Conservation (phyloP, 768 basidiomycete species). For the Phylloporus sp. region DNA sequence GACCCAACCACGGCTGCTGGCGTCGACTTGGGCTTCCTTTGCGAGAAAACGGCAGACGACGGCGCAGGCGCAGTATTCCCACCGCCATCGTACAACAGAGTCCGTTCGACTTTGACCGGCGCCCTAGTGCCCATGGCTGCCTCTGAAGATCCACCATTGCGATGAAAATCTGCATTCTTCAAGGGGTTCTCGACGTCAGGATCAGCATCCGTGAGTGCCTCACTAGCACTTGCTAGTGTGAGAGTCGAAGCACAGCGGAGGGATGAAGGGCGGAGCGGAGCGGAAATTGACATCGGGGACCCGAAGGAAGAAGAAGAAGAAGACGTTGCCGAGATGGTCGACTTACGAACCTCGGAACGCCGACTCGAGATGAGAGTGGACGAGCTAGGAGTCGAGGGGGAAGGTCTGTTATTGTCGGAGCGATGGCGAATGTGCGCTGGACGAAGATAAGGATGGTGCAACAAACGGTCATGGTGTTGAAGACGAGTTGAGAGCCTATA, state of each 20-base stretch:
- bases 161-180: slow-evolving; percentile 8
- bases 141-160: slow-evolving; percentile 13
- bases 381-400: slow-evolving; percentile 58
- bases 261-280: slow-evolving; percentile 41
- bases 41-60: slow-evolving; percentile 7
- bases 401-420: slow-evolving; percentile 19
- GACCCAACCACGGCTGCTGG: background rate
- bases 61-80: background rate
- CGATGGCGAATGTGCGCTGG: slow-evolving; percentile 27
- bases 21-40: slow-evolving; percentile 16
- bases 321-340: slow-evolving; percentile 25
- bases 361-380: slow-evolving; percentile 51
- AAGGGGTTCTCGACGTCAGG: slow-evolving; percentile 9
- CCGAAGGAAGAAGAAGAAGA: slow-evolving; percentile 31
- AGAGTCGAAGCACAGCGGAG: slow-evolving; percentile 35
- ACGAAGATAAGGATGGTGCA: slow-evolving; percentile 59
- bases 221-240: slow-evolving; percentile 24
- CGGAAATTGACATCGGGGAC: slow-evolving; percentile 34
- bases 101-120: slow-evolving; percentile 36
- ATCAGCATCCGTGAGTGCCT: slow-evolving; percentile 8
- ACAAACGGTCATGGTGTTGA: slow-evolving; percentile 55
- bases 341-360: slow-evolving; percentile 27
- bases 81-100: slow-evolving; percentile 48
- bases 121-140: slow-evolving; percentile 17
- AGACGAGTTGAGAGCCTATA: slow-evolving; percentile 61